A percentile compares a stretch with the other conserved stretches of the same genome.
Conservation (phyloP, 805 yeast genomes). For the Saccharomyces eubayanus region DNA sequence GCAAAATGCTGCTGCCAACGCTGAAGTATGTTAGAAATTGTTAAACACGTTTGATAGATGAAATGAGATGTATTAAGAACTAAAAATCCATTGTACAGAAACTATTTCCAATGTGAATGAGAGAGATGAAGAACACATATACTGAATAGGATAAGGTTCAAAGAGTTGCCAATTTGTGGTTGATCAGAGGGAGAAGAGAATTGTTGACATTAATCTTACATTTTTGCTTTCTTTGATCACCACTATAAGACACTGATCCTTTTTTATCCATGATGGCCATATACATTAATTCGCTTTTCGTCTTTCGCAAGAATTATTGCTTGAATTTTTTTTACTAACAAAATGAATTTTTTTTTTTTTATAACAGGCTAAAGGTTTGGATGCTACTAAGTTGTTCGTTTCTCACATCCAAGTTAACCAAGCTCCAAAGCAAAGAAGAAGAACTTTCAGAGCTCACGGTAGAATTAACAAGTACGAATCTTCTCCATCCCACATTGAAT, state of each 20-base stretch:
- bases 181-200: neutral
- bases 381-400: constrained; percentile 84
- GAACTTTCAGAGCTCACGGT: constrained; percentile 99
- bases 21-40: constrained; percentile 52
- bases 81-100: neutral
- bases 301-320: neutral
- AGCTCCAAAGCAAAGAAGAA: constrained; percentile 99
- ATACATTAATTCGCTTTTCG: neutral
- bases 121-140: neutral
- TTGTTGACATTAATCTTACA: neutral
- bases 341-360: constrained; percentile 1
- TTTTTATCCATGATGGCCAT: neutral
- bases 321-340: constrained; percentile 7
- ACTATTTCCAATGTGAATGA: too few species aligned
- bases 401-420: constrained; percentile 99
- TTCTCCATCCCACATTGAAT: constrained; percentile 97
- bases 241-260: neutral
- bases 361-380: constrained; percentile 83
- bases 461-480: constrained; percentile 99
- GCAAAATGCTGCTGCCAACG: constrained; percentile 97
- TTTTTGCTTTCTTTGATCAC: neutral
- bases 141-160: neutral
- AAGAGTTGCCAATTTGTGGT: neutral
- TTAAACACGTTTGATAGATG: neutral
- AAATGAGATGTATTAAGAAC: neutral